Base-by-base conservation (phyloP, 73 alveolate species). In the Uronychia setigera region DNA sequence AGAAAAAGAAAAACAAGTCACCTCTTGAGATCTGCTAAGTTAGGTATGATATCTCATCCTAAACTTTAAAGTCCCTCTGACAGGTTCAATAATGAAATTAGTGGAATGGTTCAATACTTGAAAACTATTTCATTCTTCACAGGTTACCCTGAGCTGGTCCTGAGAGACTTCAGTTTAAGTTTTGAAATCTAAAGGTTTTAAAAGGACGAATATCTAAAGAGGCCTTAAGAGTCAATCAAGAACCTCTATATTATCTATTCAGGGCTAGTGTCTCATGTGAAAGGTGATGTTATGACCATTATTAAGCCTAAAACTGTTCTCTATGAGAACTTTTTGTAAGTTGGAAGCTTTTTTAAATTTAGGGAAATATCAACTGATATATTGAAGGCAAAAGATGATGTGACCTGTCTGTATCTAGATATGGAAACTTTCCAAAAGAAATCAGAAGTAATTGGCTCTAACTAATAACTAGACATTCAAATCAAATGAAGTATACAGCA, bases 71-170 rank as follows among this genome's bases (percentile, higher is more conserved):
- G 67, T 46, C 67, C 67, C 19, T 46, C 19, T 11, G 67, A 46
- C n/a, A 5, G 67, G 19, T 11, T 46, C n/a, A 46, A 5, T 19
- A 46, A 46, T 5, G 67, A 46, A 19, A 46, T 46, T 19, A 46
- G n/a, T 11, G 67, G 67, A 46, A 46, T 46, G 67, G 19, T 46
- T 46, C 67, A 46, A 46, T 46, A 46, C 67, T 19, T 46, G 19
- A 46, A 46, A 46, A 19, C n/a, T 5, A 11, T 46, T 5, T 46
- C 67, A 5, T 46, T 11, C 67, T 46, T 46, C 19, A 11, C 19
- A 11, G 67, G 67, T 11, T 46, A 46, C 67, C 67, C 67, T 46
- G 67, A 46, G 67, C 67, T 46, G n/a, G 67, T 46, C 67, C 67
- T 46, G 67, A 5, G 67, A 46, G 67, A 46, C 19, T 19, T 46